These are phyloP conservation scores for Jaltomata sinuosa DNA, from an alignment of 257 asterid species.

Conservation along the genomic window DNA sequence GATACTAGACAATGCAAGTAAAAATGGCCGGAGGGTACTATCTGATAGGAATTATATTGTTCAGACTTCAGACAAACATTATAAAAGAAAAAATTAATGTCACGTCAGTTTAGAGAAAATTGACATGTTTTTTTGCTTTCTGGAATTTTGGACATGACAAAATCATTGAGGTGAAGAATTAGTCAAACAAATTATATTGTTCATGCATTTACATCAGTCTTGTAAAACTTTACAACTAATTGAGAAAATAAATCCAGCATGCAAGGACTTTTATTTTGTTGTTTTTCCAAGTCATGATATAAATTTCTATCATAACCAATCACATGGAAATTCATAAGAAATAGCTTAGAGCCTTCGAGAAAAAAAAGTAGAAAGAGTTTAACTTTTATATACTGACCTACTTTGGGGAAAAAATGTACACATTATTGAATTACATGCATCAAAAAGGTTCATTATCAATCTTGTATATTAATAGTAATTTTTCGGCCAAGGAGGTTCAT, in stretches of 20 bases:
- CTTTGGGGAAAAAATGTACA: too few relatives aligned
- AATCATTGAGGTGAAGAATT: background rate
- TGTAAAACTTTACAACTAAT: background rate
- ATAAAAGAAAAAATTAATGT: background rate
- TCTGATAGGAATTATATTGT: too few relatives aligned
- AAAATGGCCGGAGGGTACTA: too few relatives aligned
- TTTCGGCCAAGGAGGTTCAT: too few relatives aligned
- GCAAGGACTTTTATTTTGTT: background rate
- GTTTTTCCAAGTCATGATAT: background rate
- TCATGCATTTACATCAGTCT: background rate
- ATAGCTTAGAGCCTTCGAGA: background rate
- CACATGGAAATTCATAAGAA: background rate
- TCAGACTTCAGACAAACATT: background rate
- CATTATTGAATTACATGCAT: too few relatives aligned
- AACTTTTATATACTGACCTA: too few relatives aligned
- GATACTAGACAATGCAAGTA: too few relatives aligned
- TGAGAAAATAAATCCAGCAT: background rate
- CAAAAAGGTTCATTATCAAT: too few relatives aligned
- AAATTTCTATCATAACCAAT: background rate
- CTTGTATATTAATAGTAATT: too few relatives aligned
- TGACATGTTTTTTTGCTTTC: background rate
- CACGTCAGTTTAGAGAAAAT: background rate
- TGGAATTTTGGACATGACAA: background rate
- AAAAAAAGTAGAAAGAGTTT: too few relatives aligned
- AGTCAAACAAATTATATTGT: background rate